Evolutionary conservation across 306 rosid species (phyloP).

Genomic region (Casuarina glauca): DNA sequence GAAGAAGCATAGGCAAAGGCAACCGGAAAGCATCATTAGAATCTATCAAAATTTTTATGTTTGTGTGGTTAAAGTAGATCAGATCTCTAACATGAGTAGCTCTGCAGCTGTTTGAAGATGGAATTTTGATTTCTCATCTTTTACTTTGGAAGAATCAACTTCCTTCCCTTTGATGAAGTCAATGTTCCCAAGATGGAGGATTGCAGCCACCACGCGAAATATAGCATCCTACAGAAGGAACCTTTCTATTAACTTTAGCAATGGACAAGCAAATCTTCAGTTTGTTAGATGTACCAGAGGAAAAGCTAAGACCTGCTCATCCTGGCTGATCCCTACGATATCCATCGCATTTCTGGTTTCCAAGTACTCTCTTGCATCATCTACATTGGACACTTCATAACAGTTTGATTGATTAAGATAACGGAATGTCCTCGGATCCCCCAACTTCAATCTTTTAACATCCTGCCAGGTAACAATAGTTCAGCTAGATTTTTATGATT

Average conservation of each 20-base stretch:
- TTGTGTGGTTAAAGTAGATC: slow-evolving; percentile 12
- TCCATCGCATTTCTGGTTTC: slow-evolving; percentile 93
- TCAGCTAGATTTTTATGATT: slow-evolving; percentile 25
- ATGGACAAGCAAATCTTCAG: slow-evolving; percentile 20
- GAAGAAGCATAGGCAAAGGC: slow-evolving; percentile 31
- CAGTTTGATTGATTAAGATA: slow-evolving; percentile 80
- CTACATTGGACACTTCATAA: slow-evolving; percentile 74
- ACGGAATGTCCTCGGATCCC: slow-evolving; percentile 69
- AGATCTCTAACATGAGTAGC: slow-evolving; percentile 58
- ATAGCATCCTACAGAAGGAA: slow-evolving; percentile 65
- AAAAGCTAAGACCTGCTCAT: slow-evolving; percentile 64
- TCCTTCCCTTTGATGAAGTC: slow-evolving; percentile 75
- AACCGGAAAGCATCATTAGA: slow-evolving; percentile 6
- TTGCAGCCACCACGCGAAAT: slow-evolving; percentile 81
- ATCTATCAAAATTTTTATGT: background rate
- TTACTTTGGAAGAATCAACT: slow-evolving; percentile 69
- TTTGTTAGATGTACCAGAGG: slow-evolving; percentile 19
- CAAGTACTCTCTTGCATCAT: slow-evolving; percentile 83
- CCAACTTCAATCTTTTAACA: slow-evolving; percentile 65
- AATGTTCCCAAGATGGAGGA: slow-evolving; percentile 84
- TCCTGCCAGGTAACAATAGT: slow-evolving; percentile 47
- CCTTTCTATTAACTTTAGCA: slow-evolving; percentile 20
- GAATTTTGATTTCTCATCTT: slow-evolving; percentile 67
- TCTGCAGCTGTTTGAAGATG: slow-evolving; percentile 78
- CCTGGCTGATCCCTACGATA: slow-evolving; percentile 79